Evolutionary conservation across 345 rosid species (phyloP), one percentile per base, ranked within the genome.

Genomic region (Aquilaria malaccensis): DNA sequence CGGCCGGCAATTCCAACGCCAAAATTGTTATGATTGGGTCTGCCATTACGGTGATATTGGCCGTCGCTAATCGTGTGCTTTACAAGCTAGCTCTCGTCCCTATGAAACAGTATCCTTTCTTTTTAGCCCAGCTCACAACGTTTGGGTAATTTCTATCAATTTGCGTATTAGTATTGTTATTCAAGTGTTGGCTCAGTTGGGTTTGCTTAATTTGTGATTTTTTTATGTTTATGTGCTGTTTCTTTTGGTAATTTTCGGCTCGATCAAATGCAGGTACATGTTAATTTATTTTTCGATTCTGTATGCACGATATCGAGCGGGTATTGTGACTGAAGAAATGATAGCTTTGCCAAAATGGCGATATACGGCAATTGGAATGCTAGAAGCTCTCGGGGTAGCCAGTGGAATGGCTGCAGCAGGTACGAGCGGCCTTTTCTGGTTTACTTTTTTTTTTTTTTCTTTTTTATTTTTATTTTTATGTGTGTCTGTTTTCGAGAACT

Each of bases 21-120:
- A 73, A 63, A 45, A 63, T 78, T 15, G 73, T 87, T 61, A 30
- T 71, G 31, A 11, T 67, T 30, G 58, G 74, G 76, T 82, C 91
- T 4, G 82, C 79, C 6, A 32, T 74, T 49, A 73, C 92, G 7
- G 69, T 85, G 3, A 45, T 69, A 1, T 64, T 88, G 13, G 95
- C 92, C 22, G 69, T 91, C 10, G 90, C 90, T 7, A 86, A 91
- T 78, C 95, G 98, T 45, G 96, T 91, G 63, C 88, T 91, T 9
- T 85, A 91, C 81, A 91, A 88, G 85, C 95, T 91, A 64, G 98
- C 98, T 0, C 87, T 91, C 61, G 96, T 91, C 70, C 96, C 98
- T 12, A 79, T 91, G 92, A 88, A 83, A 67, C 76, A 72, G 41
- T 88, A 80, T 74, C 98, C 96, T 9, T 91, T 91, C 78, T 91